A percentile compares a stretch with the other conserved stretches of the same genome.
These are phyloP conservation scores for Leucosporidium creatinivorum DNA, from an alignment of 768 basidiomycete species.

Conservation along the genomic window DNA sequence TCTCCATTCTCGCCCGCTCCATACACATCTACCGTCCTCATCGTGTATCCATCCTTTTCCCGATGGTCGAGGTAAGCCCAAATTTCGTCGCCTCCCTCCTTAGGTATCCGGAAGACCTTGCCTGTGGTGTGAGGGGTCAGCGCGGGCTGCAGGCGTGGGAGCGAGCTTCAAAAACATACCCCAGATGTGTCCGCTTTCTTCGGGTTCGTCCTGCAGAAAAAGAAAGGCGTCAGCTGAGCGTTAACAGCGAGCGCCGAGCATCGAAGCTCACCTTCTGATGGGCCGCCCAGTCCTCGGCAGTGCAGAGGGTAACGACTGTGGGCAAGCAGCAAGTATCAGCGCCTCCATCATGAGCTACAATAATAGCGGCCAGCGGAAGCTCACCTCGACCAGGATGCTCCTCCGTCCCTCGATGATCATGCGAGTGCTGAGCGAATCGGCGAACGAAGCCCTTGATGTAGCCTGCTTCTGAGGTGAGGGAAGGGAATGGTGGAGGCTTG, in stretches of 20 bases:
- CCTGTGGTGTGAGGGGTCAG: too few species aligned
- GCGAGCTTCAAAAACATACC: conserved; percentile 45
- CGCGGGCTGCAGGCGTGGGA: background rate
- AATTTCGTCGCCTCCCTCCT: background rate
- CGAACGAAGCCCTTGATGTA: conserved; percentile 86
- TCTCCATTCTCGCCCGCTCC: conserved; percentile 53
- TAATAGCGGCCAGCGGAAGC: background rate
- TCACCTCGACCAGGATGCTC: conserved; percentile 47
- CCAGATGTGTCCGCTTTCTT: conserved; percentile 64
- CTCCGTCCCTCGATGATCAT: conserved; percentile 86
- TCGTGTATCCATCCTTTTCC: conserved; percentile 77
- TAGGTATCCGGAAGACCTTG: background rate
- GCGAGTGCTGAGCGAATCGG: conserved; percentile 81
- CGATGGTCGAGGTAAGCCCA: conserved; percentile 22
- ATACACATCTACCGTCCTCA: conserved; percentile 69
- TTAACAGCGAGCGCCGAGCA: background rate
- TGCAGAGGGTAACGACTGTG: conserved; percentile 73
- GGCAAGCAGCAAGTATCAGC: too few species aligned
- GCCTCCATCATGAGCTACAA: background rate
- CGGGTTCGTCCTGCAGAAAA: conserved; percentile 46
- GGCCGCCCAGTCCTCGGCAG: conserved; percentile 76
- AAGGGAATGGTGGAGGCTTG: conserved; percentile 47
- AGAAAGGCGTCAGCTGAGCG: background rate
- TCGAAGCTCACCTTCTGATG: conserved; percentile 14
- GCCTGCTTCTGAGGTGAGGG: conserved; percentile 54